A percentile compares a stretch with the other conserved stretches of the same genome.
These are phyloP conservation scores for Cryptosporidium andersoni DNA, from an alignment of 169 alveolate species.

Conservation along the genomic window DNA sequence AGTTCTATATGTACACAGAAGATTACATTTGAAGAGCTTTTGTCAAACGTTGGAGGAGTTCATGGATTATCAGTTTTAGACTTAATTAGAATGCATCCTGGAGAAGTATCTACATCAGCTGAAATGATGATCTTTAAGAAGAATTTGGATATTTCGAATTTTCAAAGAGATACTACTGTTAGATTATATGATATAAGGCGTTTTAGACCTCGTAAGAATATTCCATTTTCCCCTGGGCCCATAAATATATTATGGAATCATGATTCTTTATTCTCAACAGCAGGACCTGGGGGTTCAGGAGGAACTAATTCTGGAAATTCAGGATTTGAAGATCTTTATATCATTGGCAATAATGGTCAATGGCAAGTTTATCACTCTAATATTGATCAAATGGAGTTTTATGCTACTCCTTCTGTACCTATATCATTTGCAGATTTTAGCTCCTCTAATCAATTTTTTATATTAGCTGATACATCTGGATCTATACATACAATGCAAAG, in stretches of 20 bases:
- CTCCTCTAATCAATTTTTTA: constrained; percentile 37
- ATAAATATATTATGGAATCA: constrained; percentile 60
- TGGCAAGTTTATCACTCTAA: constrained; percentile 64
- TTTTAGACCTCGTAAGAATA: constrained; percentile 52
- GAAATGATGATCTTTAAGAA: constrained; percentile 57
- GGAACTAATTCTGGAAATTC: constrained; percentile 8
- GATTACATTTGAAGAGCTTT: constrained; percentile 22
- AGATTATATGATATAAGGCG: constrained; percentile 46
- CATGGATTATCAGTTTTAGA: constrained; percentile 58
- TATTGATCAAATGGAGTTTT: constrained; percentile 56
- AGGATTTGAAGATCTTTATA: constrained; percentile 46
- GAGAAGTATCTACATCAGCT: constrained; percentile 55
- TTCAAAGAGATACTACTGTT: constrained; percentile 43
- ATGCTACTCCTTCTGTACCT: constrained; percentile 70
- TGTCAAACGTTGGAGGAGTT: constrained; percentile 46
- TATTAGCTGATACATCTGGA: constrained; percentile 59
- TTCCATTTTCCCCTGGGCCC: constrained; percentile 62
- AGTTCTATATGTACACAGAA: constrained; percentile 17
- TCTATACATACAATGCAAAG: constrained; percentile 68
- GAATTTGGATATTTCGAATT: constrained; percentile 41
- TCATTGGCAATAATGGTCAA: constrained; percentile 61
- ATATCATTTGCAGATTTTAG: constrained; percentile 27
- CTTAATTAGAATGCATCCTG: constrained; percentile 46
- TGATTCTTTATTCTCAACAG: constrained; percentile 21
- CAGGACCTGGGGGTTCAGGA: constrained; percentile 9